Percentiles rank a stretch among this genome's conserved stretches.
Conservation (phyloP, 2,329 filamentous ascomycete genomes). For the Penicillium freii region DNA sequence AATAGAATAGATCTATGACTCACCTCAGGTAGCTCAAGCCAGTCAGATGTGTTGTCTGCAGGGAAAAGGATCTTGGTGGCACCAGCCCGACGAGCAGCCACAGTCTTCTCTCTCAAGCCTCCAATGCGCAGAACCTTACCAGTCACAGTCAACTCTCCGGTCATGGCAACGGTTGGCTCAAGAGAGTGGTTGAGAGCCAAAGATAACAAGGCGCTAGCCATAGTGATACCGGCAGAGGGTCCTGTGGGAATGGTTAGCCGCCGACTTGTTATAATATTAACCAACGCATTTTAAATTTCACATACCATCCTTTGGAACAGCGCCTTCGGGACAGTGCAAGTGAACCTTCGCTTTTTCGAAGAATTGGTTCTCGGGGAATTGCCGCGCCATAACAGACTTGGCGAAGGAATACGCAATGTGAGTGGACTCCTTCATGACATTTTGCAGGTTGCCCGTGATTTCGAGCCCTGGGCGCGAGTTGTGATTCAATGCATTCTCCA, state of each 20-base stretch:
- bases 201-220: constrained; percentile 90
- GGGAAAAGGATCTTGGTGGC: constrained; percentile 95
- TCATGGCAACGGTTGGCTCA: constrained; percentile 91
- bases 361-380: constrained; percentile 88
- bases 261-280: constrained; percentile 2
- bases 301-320: constrained; percentile 83
- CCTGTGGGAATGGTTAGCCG: constrained; percentile 38
- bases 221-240: constrained; percentile 90
- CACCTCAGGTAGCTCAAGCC: constrained; percentile 95
- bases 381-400: constrained; percentile 79
- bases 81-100: constrained; percentile 86
- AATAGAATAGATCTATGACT: constrained; percentile 40
- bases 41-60: constrained; percentile 91
- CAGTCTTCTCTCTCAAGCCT: constrained; percentile 92
- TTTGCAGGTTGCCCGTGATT: constrained; percentile 90
- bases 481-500: constrained; percentile 75
- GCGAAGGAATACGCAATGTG: constrained; percentile 94
- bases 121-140: constrained; percentile 96
- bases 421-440: constrained; percentile 97
- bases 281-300: constrained; percentile 6
- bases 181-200: constrained; percentile 76
- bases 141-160: constrained; percentile 92
- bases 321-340: constrained; percentile 93
- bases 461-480: constrained; percentile 76
- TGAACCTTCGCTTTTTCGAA: constrained; percentile 95